Percentiles rank a stretch among this genome's conserved stretches.
These are phyloP conservation scores for Spongospora subterranea DNA, from an alignment of 208 protist genomes.

Conservation along the genomic window DNA sequence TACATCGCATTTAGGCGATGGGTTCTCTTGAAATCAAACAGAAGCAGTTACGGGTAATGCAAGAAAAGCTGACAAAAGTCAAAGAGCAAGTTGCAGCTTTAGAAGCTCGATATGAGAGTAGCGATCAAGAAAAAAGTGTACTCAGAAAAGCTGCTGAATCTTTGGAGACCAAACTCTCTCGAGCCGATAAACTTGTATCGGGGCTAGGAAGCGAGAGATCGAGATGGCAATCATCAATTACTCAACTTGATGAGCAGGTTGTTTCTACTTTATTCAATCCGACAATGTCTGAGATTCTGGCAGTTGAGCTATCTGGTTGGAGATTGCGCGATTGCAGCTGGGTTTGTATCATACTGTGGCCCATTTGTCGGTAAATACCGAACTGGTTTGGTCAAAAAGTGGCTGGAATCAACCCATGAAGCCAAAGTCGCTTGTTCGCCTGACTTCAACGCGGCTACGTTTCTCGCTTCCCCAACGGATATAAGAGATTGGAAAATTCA, in stretches of 20 bases:
- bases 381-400: slow-evolving; percentile 84
- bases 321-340: slow-evolving; percentile 92
- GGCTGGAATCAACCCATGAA: slow-evolving; percentile 83
- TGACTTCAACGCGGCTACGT: slow-evolving; percentile 88
- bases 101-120: slow-evolving; percentile 27
- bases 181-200: slow-evolving; percentile 93
- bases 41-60: slow-evolving; percentile 67
- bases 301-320: slow-evolving; percentile 79
- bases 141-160: slow-evolving; percentile 83
- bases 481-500: slow-evolving; percentile 95
- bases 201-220: slow-evolving; percentile 93
- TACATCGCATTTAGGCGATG: slow-evolving; percentile 73
- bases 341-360: slow-evolving; percentile 95
- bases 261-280: background rate
- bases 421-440: slow-evolving; percentile 83
- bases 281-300: no score
- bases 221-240: slow-evolving; percentile 92
- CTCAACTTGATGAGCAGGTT: slow-evolving; percentile 84
- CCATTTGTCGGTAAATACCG: slow-evolving; percentile 94
- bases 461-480: slow-evolving; percentile 91
- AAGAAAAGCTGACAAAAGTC: slow-evolving; percentile 89
- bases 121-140: slow-evolving; percentile 63
- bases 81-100: slow-evolving; percentile 81
- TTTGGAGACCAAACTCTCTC: slow-evolving; percentile 93
- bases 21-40: slow-evolving; percentile 80